phyloP scores from a whole-genome alignment of 106 monocot genomes.

The Allium fistulosum region DNA sequence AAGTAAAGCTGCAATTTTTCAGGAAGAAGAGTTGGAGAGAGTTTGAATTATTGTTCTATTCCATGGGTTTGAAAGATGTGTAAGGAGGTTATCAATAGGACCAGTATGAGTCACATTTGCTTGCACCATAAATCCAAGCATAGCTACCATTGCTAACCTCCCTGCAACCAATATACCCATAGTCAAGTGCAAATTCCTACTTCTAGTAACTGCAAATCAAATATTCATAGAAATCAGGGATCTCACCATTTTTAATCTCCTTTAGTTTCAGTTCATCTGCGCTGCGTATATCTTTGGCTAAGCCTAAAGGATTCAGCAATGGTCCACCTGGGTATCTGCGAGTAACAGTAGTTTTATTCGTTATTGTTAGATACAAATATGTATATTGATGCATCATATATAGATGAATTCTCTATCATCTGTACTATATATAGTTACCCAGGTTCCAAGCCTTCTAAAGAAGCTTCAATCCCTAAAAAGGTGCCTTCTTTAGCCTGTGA shows the following conservation, averaged over 20 bases:
- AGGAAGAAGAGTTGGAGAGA: conserved; percentile 33
- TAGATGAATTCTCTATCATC: no score
- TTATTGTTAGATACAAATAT: background rate
- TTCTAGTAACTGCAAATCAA: background rate
- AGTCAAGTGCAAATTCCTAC: background rate
- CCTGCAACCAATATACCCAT: conserved; percentile 24
- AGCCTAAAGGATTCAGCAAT: conserved; percentile 70
- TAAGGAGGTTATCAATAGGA: conserved; percentile 69
- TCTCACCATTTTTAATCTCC: conserved; percentile 84
- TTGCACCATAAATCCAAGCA: conserved; percentile 74
- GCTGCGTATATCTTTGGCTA: conserved; percentile 50
- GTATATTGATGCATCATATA: background rate
- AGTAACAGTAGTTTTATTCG: background rate
- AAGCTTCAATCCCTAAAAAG: conserved; percentile 76
- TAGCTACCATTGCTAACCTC: conserved; percentile 75
- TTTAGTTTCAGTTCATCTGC: conserved; percentile 68
- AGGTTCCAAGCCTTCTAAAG: conserved; percentile 68
- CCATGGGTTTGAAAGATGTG: conserved; percentile 74
- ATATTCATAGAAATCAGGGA: background rate
- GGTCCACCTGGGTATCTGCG: conserved; percentile 79
- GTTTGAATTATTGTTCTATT: conserved; percentile 64
- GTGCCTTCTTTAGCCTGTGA: conserved; percentile 82
- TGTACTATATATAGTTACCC: conserved; percentile 29
- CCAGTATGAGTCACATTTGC: conserved; percentile 59
- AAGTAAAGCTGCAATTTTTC: background rate